Evolutionary conservation across 768 basidiomycete species (phyloP).

Genomic region (Trametes sanguinea): DNA sequence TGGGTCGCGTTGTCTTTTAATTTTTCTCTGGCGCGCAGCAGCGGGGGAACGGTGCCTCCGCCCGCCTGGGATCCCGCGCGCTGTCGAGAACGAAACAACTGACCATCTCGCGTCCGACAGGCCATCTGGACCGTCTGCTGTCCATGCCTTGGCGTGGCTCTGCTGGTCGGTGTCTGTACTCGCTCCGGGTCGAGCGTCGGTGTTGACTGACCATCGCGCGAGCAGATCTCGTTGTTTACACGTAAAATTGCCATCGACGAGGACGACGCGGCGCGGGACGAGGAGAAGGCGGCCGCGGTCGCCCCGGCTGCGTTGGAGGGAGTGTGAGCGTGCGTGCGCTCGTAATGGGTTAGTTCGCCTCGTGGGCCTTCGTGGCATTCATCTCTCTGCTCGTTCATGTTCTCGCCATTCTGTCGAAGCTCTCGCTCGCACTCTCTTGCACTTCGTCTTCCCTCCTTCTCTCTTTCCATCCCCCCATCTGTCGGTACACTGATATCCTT

Average conservation of each 20-base stretch:
- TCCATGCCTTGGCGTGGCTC: conserved; percentile 66
- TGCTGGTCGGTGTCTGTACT: conserved; percentile 48
- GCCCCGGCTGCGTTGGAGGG: conserved; percentile 13
- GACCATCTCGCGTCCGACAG: conserved; percentile 36
- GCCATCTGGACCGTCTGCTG: conserved; percentile 74
- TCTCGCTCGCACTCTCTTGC: not conserved
- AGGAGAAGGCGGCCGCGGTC: conserved; percentile 15
- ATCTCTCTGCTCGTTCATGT: no score
- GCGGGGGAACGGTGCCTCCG: not conserved
- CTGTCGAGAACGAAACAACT: not conserved
- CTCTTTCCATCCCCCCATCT: no score
- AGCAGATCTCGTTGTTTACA: conserved; percentile 33
- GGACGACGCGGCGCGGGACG: conserved; percentile 3
- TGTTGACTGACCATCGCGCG: conserved; percentile 10
- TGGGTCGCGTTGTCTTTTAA: conserved; percentile 28
- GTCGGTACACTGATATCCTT: conserved; percentile 13
- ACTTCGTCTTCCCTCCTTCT: not conserved
- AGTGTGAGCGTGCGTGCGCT: conserved; percentile 16
- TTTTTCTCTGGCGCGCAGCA: not conserved
- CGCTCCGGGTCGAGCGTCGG: not conserved
- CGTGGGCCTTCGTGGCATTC: conserved; percentile 13
- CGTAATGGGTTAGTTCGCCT: conserved; percentile 23
- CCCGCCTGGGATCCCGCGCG: not conserved
- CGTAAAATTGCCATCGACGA: conserved; percentile 25
- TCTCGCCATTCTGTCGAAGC: not conserved